phyloP scores from a whole-genome alignment of 2,329 filamentous ascomycete genomes.

The Blastomyces gilchristii region DNA sequence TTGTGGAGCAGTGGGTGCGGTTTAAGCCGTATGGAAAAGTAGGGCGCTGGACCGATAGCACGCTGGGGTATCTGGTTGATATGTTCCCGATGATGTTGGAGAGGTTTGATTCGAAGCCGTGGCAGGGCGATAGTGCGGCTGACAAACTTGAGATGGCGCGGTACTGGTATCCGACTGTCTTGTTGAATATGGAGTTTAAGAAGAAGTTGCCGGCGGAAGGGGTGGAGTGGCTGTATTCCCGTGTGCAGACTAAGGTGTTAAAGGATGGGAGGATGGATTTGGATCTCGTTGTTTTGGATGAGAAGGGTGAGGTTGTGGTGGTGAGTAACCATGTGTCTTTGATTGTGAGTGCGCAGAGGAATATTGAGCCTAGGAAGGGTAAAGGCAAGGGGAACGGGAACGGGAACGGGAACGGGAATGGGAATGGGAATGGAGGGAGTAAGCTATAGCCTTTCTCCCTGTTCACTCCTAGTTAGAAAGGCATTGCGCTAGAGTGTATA shows the following conservation, averaged over 20 bases:
- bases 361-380: slow-evolving; percentile 42
- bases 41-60: slow-evolving; percentile 51
- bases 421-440: slow-evolving; percentile 12
- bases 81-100: slow-evolving; percentile 59
- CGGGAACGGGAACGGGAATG: slow-evolving; percentile 4
- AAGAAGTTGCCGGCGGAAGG: slow-evolving; percentile 57
- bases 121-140: slow-evolving; percentile 20
- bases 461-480: not conserved
- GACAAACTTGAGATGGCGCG: slow-evolving; percentile 24
- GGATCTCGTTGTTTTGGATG: slow-evolving; percentile 59
- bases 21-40: slow-evolving; percentile 39
- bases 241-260: slow-evolving; percentile 56
- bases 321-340: slow-evolving; percentile 59
- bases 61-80: slow-evolving; percentile 57
- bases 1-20: slow-evolving; percentile 57
- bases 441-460: slow-evolving; percentile 10
- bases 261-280: slow-evolving; percentile 64
- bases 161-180: slow-evolving; percentile 68
- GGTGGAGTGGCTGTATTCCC: slow-evolving; percentile 60
- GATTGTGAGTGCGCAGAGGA: slow-evolving; percentile 53
- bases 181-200: slow-evolving; percentile 68
- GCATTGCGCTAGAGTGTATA: not conserved
- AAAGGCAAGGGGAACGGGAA: not conserved
- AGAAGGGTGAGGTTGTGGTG: slow-evolving; percentile 53
- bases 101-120: slow-evolving; percentile 25